A percentile compares a stretch with the other conserved stretches of the same genome.
Conservation (phyloP, 2,329 filamentous ascomycete genomes). For the Penicillium freii region DNA sequence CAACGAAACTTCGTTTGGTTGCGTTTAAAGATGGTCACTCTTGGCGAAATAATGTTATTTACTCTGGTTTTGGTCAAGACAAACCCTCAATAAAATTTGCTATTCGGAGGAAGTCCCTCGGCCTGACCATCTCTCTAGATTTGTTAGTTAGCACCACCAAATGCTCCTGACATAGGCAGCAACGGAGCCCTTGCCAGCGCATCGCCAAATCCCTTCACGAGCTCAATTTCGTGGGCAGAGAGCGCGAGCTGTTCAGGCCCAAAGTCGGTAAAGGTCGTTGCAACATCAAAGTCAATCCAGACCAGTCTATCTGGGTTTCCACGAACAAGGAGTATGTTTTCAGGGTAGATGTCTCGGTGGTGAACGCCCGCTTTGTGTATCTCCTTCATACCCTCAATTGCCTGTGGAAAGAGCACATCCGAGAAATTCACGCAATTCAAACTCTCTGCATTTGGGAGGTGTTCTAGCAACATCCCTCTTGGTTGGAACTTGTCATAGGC, state of each 20-base stretch:
- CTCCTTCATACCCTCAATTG: constrained; percentile 20
- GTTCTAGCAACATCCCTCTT: constrained; percentile 21
- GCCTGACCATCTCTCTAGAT: constrained; percentile 21
- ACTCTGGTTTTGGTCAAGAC: too few species aligned
- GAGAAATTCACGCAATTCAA: constrained; percentile 25
- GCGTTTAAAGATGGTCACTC: not conserved
- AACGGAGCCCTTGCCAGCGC: constrained; percentile 6
- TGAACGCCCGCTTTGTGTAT: constrained; percentile 20
- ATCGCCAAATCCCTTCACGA: constrained; percentile 17
- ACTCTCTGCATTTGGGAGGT: constrained; percentile 13
- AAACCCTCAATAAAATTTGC: constrained; percentile 18
- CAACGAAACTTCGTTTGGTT: not conserved
- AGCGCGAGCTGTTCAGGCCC: constrained; percentile 3
- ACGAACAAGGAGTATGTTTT: constrained; percentile 20
- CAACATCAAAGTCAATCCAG: constrained; percentile 29
- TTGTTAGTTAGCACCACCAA: constrained; percentile 5
- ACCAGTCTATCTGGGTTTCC: constrained; percentile 18
- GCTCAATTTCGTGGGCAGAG: constrained; percentile 17
- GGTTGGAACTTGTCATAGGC: constrained; percentile 15
- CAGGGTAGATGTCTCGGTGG: constrained; percentile 22
- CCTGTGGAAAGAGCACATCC: constrained; percentile 11
- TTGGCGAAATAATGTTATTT: too few species aligned
- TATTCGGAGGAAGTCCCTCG: constrained; percentile 22
- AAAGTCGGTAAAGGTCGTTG: constrained; percentile 18
- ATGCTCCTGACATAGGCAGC: not conserved